Percentiles rank a stretch among this genome's conserved stretches.
These are phyloP conservation scores for Eutrema salsugineum DNA, from an alignment of 441 rosid genomes.

Conservation along the genomic window DNA sequence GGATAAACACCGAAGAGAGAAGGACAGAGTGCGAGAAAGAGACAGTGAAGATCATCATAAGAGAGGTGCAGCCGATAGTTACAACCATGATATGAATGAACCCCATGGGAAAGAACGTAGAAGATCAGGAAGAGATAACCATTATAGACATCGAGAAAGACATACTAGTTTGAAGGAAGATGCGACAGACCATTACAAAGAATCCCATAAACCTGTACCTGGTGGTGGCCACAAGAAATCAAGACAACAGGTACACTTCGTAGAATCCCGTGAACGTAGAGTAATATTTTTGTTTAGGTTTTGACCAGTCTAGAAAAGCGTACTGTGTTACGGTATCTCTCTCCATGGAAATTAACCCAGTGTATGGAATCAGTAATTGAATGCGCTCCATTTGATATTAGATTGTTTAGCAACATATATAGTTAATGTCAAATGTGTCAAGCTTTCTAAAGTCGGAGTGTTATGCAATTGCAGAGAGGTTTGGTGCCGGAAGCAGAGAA, in stretches of 20 bases:
- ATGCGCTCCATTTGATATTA: background rate
- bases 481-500: conserved; percentile 49
- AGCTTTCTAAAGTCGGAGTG: background rate
- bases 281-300: background rate
- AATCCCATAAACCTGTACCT: conserved; percentile 39
- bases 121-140: conserved; percentile 47
- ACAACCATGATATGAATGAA: conserved; percentile 36
- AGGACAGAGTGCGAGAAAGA: conserved; percentile 44
- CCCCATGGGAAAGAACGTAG: conserved; percentile 36
- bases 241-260: conserved; percentile 40
- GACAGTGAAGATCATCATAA: conserved; percentile 42
- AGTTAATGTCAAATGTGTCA: background rate
- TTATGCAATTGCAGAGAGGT: conserved; percentile 38
- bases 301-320: background rate
- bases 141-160: conserved; percentile 46
- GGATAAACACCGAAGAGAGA: conserved; percentile 51
- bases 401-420: background rate
- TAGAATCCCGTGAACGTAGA: too few relatives aligned
- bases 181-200: conserved; percentile 39
- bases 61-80: conserved; percentile 39
- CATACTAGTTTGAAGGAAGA: conserved; percentile 40
- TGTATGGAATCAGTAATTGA: background rate
- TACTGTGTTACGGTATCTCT: background rate
- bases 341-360: background rate
- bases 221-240: conserved; percentile 43